Evolutionary conservation across 2,329 filamentous ascomycete species (phyloP).

Genomic region (Colletotrichum chlorophyti): DNA sequence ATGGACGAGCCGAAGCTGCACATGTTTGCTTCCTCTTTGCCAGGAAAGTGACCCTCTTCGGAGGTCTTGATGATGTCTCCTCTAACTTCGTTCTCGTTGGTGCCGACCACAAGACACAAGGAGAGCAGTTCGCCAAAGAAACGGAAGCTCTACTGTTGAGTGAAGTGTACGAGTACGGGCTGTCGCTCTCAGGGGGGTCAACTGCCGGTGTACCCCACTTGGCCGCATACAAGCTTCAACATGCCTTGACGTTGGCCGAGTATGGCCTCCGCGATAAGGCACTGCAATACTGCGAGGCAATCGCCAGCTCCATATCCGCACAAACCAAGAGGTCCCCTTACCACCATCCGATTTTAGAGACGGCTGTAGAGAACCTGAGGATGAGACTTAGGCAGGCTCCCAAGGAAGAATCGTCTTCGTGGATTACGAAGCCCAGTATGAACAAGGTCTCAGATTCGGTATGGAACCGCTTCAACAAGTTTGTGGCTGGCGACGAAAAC

Average conservation of each 20-base stretch:
- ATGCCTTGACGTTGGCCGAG: slow-evolving; percentile 85
- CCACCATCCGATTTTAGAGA: slow-evolving; percentile 77
- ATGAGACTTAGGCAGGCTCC: slow-evolving; percentile 86
- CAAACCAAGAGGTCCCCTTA: slow-evolving; percentile 88
- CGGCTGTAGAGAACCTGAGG: slow-evolving; percentile 81
- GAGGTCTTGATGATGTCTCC: slow-evolving; percentile 81
- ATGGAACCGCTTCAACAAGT: slow-evolving; percentile 94
- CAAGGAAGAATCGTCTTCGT: slow-evolving; percentile 80
- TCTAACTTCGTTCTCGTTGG: slow-evolving; percentile 85
- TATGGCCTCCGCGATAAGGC: slow-evolving; percentile 84
- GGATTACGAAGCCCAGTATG: slow-evolving; percentile 95
- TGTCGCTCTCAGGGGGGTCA: slow-evolving; percentile 69
- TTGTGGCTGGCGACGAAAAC: slow-evolving; percentile 89
- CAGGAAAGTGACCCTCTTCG: slow-evolving; percentile 72
- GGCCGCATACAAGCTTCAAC: slow-evolving; percentile 88
- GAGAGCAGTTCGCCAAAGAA: slow-evolving; percentile 78
- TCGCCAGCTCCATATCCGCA: slow-evolving; percentile 76
- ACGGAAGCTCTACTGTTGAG: slow-evolving; percentile 90
- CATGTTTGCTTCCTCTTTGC: slow-evolving; percentile 95
- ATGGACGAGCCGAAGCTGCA: slow-evolving; percentile 88
- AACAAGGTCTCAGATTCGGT: slow-evolving; percentile 92
- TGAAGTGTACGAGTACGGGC: slow-evolving; percentile 92
- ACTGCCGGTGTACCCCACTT: slow-evolving; percentile 77
- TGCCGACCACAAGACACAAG: slow-evolving; percentile 77
- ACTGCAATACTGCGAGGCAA: slow-evolving; percentile 88